A percentile compares a stretch with the other conserved stretches of the same genome.
Evolutionary conservation across 208 protist species (phyloP).

Genomic region (Trypanosoma melophagium): DNA sequence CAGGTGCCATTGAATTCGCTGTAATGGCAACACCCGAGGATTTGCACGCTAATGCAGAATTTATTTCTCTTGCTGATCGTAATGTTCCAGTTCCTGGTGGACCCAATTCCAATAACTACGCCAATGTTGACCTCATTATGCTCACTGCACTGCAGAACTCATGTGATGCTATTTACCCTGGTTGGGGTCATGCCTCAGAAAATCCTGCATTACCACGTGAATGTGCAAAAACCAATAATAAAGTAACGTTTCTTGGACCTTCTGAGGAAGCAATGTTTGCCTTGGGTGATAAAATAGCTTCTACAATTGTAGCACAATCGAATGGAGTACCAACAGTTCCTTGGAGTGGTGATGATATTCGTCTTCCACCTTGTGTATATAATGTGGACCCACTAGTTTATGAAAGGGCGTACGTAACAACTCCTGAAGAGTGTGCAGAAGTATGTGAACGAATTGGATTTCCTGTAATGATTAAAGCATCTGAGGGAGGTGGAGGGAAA

Average conservation of each 20-base stretch:
- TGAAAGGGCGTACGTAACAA: slow-evolving; percentile 89
- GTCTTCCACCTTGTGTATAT: slow-evolving; percentile 47
- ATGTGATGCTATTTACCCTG: slow-evolving; percentile 97
- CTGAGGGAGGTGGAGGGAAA: slow-evolving; percentile 98
- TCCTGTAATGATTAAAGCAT: slow-evolving; percentile 98
- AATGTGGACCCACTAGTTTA: slow-evolving; percentile 85
- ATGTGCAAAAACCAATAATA: slow-evolving; percentile 47
- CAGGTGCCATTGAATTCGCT: slow-evolving; percentile 94
- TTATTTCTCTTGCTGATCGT: slow-evolving; percentile 96
- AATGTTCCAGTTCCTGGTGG: slow-evolving; percentile 95
- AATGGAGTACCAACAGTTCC: slow-evolving; percentile 94
- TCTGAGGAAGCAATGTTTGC: slow-evolving; percentile 88
- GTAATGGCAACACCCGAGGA: slow-evolving; percentile 99
- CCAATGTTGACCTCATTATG: slow-evolving; percentile 98
- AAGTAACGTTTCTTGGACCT: slow-evolving; percentile 79
- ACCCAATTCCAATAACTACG: slow-evolving; percentile 98
- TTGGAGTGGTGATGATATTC: slow-evolving; percentile 86
- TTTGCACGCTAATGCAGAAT: slow-evolving; percentile 97
- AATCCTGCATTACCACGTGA: slow-evolving; percentile 96
- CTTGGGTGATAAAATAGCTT: slow-evolving; percentile 98
- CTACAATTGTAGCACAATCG: slow-evolving; percentile 96
- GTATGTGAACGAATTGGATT: slow-evolving; percentile 92
- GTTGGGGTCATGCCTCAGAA: slow-evolving; percentile 98
- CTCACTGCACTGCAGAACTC: slow-evolving; percentile 91
- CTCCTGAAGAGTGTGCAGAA: slow-evolving; percentile 87